Base-by-base conservation (phyloP, 108 stramenopile species). In the Aureococcus anophagefferens region DNA sequence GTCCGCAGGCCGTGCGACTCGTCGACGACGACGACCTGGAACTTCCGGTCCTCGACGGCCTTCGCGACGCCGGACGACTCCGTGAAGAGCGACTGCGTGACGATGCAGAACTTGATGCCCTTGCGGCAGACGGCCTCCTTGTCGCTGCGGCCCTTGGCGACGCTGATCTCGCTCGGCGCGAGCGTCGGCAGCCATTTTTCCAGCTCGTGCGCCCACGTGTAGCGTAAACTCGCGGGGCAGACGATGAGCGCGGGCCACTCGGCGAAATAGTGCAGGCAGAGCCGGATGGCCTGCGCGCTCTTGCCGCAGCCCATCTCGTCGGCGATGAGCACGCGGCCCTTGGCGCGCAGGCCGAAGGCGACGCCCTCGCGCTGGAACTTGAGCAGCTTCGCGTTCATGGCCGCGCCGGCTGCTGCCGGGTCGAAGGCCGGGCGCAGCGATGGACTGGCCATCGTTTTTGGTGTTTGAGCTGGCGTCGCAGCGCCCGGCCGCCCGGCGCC, bases 1-100 rank as follows among this genome's bases (percentile, higher is more conserved):
- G 88, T 94, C 73, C 94, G 95, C 31, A 99, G 83, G 83, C 89
- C 93, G 78, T 99, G 98, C 44, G 84, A 87, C 77, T 99, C 98
- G 78, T 99, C 98, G 15, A 95, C 92, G 69, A 96, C 90, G 30
- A 91, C 84, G 46, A 90, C 87, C 63, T 81, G 66, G 75, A 97
- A 97, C 74, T 89, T 72, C 21, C 89, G 81, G 1, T 79, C 45
- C 33, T 18, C 33, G 5, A 46, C 65, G 44, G 76, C 62, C 16
- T 72, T 74, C 11, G 84, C 84, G 28, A 77, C 73, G 46, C 77
- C 83, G 30, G 77, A 86, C 30, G 85, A 59, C 21, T 72, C 77
- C 71, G 85, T 84, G 46, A 91, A 70, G 28, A 91, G 75, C 28
- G 76, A 79, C 62, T 89, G 90, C 15, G 89, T 87, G n/a, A 85